Conservation (phyloP, 371 early-diverging fungal genomes). For the Thermomucor indicae-seudaticae region DNA sequence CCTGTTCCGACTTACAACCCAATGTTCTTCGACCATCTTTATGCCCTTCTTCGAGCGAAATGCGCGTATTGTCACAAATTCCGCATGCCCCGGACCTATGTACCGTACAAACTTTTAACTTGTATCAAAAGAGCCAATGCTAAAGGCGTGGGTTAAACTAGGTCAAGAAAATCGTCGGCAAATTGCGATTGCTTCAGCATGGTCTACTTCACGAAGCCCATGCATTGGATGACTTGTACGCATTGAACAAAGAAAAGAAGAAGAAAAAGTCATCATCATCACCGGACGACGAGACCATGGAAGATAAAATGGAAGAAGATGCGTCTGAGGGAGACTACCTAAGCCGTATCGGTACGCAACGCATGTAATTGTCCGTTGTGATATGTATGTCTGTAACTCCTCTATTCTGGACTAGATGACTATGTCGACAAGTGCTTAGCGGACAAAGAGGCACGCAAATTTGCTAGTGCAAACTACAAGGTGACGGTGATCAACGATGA, state of each 20-base stretch:
- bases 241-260: conserved; percentile 32
- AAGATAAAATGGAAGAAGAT: conserved; percentile 46
- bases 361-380: neutral
- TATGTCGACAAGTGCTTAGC: conserved; percentile 29
- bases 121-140: neutral
- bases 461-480: conserved; percentile 53
- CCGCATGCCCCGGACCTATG: conserved; percentile 66
- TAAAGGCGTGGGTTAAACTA: neutral
- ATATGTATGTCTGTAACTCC: neutral
- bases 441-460: conserved; percentile 24
- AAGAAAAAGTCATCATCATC: too few species aligned
- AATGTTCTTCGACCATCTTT: conserved; percentile 86
- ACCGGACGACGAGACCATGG: conserved; percentile 34
- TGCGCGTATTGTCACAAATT: conserved; percentile 94
- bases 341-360: conserved; percentile 40
- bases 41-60: conserved; percentile 78
- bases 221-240: conserved; percentile 62
- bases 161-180: conserved; percentile 50
- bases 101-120: conserved; percentile 19
- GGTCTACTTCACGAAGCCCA: conserved; percentile 83
- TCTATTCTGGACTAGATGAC: conserved; percentile 12
- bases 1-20: conserved; percentile 96
- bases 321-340: conserved; percentile 56
- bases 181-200: conserved; percentile 68
- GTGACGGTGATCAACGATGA: conserved; percentile 73